Evolutionary conservation across 345 rosid genomes (phyloP), one percentile per base, ranked within the genome.

Genomic region (Lumnitzera racemosa): DNA sequence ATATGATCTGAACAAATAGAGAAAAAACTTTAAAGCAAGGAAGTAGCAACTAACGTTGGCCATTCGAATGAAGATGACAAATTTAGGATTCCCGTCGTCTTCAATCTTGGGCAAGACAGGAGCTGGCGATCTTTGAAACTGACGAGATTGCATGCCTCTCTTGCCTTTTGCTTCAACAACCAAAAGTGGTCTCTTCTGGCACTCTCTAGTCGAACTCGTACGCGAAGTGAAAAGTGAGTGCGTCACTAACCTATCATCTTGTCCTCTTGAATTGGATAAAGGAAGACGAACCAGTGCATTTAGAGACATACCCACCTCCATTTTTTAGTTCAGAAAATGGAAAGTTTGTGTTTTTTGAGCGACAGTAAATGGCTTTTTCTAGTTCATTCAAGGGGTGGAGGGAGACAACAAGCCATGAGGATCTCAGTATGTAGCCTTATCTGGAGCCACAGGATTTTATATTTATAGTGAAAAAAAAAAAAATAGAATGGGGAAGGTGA

Each of bases 31-130:
- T 1, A 15, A 9, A 49, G 6, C 16, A 41, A 48, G 47, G 23
- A 54, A 13, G 25, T 24, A 14, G 15, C 49, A 36, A 77, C 95
- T 65, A 80, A 87, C 98, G 72, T 87, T 76, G 64, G 92, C 90
- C 88, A 77, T 82, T 63, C 96, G 86, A 52, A 92, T 82, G 83
- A 89, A 92, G 82, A 92, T 77, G 60, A 92, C 87, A 65, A 92
- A 92, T 51, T 75, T 78, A 53, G 96, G 98, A 74, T 85, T 87
- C 25, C 98, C 98, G 25, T 92, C 98, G 20, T 92, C 96, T 79
- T 89, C 96, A 78, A 92, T 68, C 78, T 87, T 89, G 66, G 98
- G 98, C 79, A 92, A 65, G 47, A 83, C 58, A 57, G 96, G 98
- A 50, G 81, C 63, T 0, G 82, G 83, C 5, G 83, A 67, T 56